A percentile compares a stretch with the other conserved stretches of the same genome.
Evolutionary conservation across 164 flowering plant species (phyloP).

Genomic region (Chimonanthus praecox): DNA sequence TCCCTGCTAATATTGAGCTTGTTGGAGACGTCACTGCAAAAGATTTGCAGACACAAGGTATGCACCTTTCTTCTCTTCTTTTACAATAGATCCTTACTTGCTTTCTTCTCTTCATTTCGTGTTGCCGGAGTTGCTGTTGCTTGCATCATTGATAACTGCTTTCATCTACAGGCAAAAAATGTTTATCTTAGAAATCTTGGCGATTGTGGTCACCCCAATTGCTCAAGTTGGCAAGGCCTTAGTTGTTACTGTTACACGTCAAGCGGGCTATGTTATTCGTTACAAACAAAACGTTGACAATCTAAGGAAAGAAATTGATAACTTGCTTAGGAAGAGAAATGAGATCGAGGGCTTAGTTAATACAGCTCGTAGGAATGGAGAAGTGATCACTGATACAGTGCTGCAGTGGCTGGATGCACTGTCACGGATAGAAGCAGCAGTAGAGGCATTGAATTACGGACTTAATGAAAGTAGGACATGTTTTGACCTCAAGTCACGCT

Average conservation of each 20-base stretch:
- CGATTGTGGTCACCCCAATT: not conserved
- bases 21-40: no score
- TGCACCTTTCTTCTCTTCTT: no score
- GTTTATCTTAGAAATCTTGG: not conserved
- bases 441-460: not conserved
- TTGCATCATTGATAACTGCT: no score
- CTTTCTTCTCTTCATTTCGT: no score
- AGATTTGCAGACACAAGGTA: no score
- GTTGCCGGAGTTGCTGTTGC: no score
- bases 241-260: not conserved
- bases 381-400: not conserved
- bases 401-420: not conserved
- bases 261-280: not conserved
- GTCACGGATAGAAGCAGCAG: not conserved
- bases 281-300: not conserved
- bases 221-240: not conserved
- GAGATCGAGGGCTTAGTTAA: not conserved
- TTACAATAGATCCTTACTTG: no score
- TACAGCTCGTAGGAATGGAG: not conserved
- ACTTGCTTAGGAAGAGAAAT: not conserved
- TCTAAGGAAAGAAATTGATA: not conserved
- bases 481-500: not conserved
- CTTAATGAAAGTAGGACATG: not conserved
- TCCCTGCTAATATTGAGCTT: no score
- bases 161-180: no score